Evolutionary conservation across 169 alveolate genomes (phyloP), one percentile per base, ranked within the genome.

Genomic region (Cryptosporidium meleagridis): DNA sequence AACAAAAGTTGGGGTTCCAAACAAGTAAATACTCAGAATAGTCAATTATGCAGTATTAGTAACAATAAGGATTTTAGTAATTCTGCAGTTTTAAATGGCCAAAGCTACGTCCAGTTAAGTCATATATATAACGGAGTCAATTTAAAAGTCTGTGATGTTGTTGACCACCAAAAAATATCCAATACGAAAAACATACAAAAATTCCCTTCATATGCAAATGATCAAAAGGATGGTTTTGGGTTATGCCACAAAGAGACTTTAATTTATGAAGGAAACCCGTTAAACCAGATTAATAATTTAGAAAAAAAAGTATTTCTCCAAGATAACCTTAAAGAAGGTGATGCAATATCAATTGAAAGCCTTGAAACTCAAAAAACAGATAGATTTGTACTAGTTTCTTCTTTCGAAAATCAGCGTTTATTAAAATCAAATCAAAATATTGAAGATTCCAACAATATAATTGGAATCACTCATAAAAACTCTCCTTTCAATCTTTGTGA

Each of bases 1-100:
- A 73, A n/a, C 52, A 52, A 23, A 41, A 55, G 29, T 26, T 73
- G 86, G 86, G 58, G 52, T 73, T 73, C 86, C 39, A 73, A 73
- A 3, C 86, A 73, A 52, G 4, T 29, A 37, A 55, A 37, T 61
- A 18, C 35, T 53, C 29, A 31, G 10, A 73, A 55, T 21, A 18
- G 37, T n/a, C n/a, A 23, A 51, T 70, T 26, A 12, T 18, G 85
- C 8, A n/a, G 52, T 21, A 45, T 26, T 33, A 70, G 33, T 18
- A 51, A 14, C 9, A 14, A 21, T 21, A 51, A 10, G 21, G 68
- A 70, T 21, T 14, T 58, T 39, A 4, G n/a, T 29, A 33, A 9
- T 35, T 31, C 51, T 18, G 16, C 31, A 21, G 33, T 37, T 9
- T 44, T 29, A 73, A 73, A 12, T 55, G 86, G 9, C 5, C 59